phyloP scores from a whole-genome alignment of 176 grass and related monocot species.

The Dactylis glomerata region DNA sequence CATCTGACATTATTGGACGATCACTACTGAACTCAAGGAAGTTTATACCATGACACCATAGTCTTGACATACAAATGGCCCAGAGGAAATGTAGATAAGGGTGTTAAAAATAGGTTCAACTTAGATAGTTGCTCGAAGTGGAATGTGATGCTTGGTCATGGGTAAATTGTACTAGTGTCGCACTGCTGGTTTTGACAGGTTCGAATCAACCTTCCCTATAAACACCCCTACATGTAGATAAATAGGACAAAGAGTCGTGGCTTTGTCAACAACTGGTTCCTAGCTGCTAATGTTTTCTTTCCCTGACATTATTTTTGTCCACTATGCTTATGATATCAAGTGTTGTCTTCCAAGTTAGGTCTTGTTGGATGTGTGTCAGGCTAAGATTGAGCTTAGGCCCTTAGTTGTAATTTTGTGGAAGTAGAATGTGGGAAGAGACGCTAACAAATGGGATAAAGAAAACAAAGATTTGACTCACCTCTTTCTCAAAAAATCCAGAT shows the following conservation, averaged over 20 bases:
- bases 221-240: neutral
- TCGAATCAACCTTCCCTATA: neutral
- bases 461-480: conserved; percentile 49
- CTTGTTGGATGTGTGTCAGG: neutral
- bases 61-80: neutral
- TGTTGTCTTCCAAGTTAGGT: neutral
- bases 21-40: neutral
- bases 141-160: neutral
- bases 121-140: neutral
- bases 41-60: neutral
- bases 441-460: conserved; percentile 16
- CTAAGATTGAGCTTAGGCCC: neutral
- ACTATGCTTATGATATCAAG: neutral
- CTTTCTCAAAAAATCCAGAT: conserved; percentile 96
- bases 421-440: neutral
- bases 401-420: neutral
- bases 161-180: neutral
- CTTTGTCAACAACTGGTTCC: neutral
- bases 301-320: neutral
- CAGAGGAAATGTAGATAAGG: neutral
- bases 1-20: conserved; percentile 12
- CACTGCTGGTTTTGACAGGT: neutral
- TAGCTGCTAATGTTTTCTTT: conserved; percentile 1
- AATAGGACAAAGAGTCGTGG: neutral
- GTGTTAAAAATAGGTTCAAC: neutral